These are phyloP conservation scores for Acer negundo DNA, from an alignment of 345 rosid genomes.

Conservation along the genomic window DNA sequence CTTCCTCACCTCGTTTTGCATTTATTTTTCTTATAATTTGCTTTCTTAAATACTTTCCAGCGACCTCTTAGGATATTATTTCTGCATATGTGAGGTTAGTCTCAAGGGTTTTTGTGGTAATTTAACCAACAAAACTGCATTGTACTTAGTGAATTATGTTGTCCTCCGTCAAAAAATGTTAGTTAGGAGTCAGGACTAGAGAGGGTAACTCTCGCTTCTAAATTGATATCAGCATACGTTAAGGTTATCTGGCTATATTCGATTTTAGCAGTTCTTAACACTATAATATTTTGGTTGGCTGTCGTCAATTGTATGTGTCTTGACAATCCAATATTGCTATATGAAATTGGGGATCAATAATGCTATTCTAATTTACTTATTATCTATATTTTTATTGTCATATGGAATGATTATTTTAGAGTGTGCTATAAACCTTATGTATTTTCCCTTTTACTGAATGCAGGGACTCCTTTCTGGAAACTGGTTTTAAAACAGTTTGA, in stretches of 20 bases:
- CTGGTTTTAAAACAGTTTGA: constrained; percentile 94
- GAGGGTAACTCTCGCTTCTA: not conserved
- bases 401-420: constrained; percentile 1
- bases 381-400: not conserved
- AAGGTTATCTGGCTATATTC: not conserved
- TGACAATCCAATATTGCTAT: too few relatives aligned
- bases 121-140: not conserved
- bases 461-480: constrained; percentile 98
- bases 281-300: not conserved
- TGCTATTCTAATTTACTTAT: not conserved
- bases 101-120: not conserved
- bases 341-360: not conserved
- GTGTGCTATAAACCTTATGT: constrained; percentile 14
- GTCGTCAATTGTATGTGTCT: not conserved
- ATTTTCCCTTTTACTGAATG: constrained; percentile 28
- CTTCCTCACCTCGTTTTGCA: constrained; percentile 8
- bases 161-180: not conserved
- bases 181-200: not conserved
- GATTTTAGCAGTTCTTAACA: not conserved
- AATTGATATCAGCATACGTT: not conserved
- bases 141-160: not conserved
- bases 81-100: not conserved
- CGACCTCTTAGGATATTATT: not conserved
- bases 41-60: constrained; percentile 14
- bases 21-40: constrained; percentile 17